These are phyloP conservation scores for Meyerozyma smithsonii DNA, from an alignment of 1,139 yeast species.

Conservation along the genomic window DNA sequence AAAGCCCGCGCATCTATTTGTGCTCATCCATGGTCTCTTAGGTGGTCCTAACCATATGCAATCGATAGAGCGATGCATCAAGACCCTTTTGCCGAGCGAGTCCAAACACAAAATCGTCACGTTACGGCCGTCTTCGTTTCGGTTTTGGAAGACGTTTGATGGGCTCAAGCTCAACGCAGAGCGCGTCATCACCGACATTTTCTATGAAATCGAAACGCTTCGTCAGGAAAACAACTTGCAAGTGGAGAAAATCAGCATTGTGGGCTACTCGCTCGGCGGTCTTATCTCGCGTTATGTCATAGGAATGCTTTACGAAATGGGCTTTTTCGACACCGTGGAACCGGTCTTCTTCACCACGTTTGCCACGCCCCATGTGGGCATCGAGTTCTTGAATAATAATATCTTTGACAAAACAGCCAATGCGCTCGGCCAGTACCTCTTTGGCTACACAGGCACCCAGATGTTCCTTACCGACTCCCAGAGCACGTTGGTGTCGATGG, in stretches of 20 bases:
- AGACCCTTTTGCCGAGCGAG: constrained; percentile 29
- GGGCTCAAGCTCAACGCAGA: constrained; percentile 73
- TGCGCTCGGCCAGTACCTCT: constrained; percentile 52
- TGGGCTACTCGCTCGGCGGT: constrained; percentile 44
- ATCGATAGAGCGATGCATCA: constrained; percentile 51
- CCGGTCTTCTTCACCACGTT: constrained; percentile 73
- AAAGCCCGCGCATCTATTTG: constrained; percentile 55
- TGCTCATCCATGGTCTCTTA: constrained; percentile 86
- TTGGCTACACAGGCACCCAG: constrained; percentile 75
- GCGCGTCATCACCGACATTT: constrained; percentile 59
- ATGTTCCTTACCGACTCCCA: constrained; percentile 52
- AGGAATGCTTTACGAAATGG: constrained; percentile 55
- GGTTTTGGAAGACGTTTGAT: constrained; percentile 78
- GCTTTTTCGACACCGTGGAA: constrained; percentile 52
- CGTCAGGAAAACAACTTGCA: constrained; percentile 30
- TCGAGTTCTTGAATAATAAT: constrained; percentile 42
- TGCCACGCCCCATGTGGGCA: constrained; percentile 90
- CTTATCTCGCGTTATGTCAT: constrained; percentile 57
- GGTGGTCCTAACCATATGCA: constrained; percentile 76
- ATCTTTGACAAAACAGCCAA: constrained; percentile 48
- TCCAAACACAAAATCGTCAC: constrained; percentile 45
- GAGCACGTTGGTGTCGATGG: constrained; percentile 45
- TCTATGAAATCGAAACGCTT: constrained; percentile 50
- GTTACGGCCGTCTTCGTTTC: constrained; percentile 64
- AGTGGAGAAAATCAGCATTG: constrained; percentile 37